Conservation (phyloP, 2,329 filamentous ascomycete genomes). For the Pyrenochaeta sp. region DNA sequence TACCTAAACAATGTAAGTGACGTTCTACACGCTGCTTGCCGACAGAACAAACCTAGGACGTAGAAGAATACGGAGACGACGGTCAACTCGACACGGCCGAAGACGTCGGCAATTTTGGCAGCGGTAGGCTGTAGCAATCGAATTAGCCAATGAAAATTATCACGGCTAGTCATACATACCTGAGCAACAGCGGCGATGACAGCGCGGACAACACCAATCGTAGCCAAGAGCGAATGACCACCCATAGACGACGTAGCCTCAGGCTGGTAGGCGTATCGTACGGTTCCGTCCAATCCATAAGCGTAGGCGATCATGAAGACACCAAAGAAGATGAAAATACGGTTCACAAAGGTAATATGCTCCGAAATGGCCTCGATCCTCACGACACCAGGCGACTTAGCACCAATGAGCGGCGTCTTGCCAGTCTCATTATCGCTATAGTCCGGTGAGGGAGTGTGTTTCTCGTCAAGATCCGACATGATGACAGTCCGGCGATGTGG, state of each 20-base stretch:
- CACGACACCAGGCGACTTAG: slow-evolving; percentile 62
- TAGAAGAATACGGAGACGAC: slow-evolving; percentile 66
- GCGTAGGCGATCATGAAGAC: slow-evolving; percentile 71
- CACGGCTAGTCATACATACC: slow-evolving; percentile 48
- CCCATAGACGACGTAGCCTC: slow-evolving; percentile 62
- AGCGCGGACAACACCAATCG: slow-evolving; percentile 65
- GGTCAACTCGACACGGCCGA: slow-evolving; percentile 68
- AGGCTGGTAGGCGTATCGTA: slow-evolving; percentile 59
- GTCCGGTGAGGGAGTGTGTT: neutral
- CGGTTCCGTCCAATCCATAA: slow-evolving; percentile 63
- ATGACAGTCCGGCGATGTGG: neutral
- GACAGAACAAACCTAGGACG: slow-evolving; percentile 47
- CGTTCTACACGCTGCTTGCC: neutral
- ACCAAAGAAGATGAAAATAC: slow-evolving; percentile 65
- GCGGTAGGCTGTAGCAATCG: neutral
- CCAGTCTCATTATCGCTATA: neutral
- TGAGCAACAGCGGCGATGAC: slow-evolving; percentile 68
- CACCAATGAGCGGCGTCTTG: slow-evolving; percentile 26
- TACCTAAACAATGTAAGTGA: slow-evolving; percentile 10
- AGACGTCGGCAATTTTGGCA: slow-evolving; percentile 57
- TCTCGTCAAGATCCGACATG: neutral
- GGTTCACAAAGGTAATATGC: slow-evolving; percentile 62
- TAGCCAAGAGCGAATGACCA: slow-evolving; percentile 61
- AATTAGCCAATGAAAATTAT: neutral
- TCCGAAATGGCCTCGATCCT: slow-evolving; percentile 66